A percentile compares a stretch with the other conserved stretches of the same genome.
phyloP scores from a whole-genome alignment of 257 asterid species.

The Nyctanthes arbortristis region DNA sequence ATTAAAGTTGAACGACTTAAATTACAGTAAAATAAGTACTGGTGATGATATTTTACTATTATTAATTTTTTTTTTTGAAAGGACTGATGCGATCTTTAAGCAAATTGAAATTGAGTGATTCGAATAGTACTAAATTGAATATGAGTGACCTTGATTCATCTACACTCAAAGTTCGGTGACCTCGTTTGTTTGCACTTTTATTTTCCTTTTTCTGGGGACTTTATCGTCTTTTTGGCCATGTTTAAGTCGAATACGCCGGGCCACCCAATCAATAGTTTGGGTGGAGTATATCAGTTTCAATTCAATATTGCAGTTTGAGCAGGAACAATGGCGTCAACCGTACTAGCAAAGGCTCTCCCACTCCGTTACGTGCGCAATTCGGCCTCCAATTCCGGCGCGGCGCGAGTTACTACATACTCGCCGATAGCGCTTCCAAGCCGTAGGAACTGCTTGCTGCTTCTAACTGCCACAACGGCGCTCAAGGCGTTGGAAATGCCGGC shows the following conservation, averaged over 20 bases:
- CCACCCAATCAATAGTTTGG: slow-evolving; percentile 30
- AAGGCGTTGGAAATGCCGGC: slow-evolving; percentile 62
- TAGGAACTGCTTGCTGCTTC: slow-evolving; percentile 57
- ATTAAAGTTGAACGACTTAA: no score
- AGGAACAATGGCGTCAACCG: slow-evolving; percentile 56
- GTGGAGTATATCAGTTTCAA: slow-evolving; percentile 21
- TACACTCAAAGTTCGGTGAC: no score
- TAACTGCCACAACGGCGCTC: slow-evolving; percentile 62
- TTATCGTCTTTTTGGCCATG: slow-evolving; percentile 16
- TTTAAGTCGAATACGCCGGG: slow-evolving; percentile 21
- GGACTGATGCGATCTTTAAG: no score
- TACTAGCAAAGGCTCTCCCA: slow-evolving; percentile 39
- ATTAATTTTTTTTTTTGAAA: no score
- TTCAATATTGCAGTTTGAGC: slow-evolving; percentile 12
- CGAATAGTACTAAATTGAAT: no score
- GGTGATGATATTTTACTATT: no score
- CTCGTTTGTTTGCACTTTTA: not conserved
- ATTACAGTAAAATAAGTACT: no score
- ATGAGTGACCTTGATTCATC: no score
- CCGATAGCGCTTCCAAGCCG: slow-evolving; percentile 50
- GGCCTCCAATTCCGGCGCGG: slow-evolving; percentile 27
- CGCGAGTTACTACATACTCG: slow-evolving; percentile 24
- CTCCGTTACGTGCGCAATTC: slow-evolving; percentile 21
- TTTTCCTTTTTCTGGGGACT: not conserved
- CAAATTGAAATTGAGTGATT: no score